Evolutionary conservation across 129 eudicot genomes (phyloP).

Genomic region (Flaveria bidentis): DNA sequence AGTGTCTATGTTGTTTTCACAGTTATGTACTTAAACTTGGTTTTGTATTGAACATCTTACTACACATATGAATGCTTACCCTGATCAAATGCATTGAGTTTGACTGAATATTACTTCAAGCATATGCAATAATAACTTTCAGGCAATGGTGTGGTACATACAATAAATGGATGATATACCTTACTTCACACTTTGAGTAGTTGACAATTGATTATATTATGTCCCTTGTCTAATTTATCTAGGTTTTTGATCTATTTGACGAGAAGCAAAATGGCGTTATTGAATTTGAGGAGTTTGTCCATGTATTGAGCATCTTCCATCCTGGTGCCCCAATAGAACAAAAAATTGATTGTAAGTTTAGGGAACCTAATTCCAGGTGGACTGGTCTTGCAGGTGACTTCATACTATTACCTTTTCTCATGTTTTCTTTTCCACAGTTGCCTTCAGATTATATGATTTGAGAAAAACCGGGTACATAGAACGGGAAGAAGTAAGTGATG

Average conservation of each 20-base stretch:
- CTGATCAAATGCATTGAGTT: neutral
- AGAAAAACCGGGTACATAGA: slow-evolving; percentile 64
- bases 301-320: slow-evolving; percentile 53
- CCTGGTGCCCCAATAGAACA: slow-evolving; percentile 41
- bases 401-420: neutral
- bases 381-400: neutral
- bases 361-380: slow-evolving; percentile 12
- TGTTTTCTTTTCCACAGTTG: slow-evolving; percentile 34
- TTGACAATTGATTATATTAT: neutral
- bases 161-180: neutral
- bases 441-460: slow-evolving; percentile 63
- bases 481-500: slow-evolving; percentile 47
- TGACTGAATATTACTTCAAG: slow-evolving; percentile 14
- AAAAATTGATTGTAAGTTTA: slow-evolving; percentile 47
- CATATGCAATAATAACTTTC: neutral
- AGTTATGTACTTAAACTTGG: neutral
- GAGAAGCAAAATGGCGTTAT: slow-evolving; percentile 61
- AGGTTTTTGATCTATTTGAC: slow-evolving; percentile 62
- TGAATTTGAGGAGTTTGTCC: slow-evolving; percentile 56
- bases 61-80: slow-evolving; percentile 4
- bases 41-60: slow-evolving; percentile 2
- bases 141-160: neutral
- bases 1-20: neutral
- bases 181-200: neutral
- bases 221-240: neutral